These are phyloP conservation scores for Botrytis porri DNA, from an alignment of 2,329 filamentous ascomycete genomes.

Conservation along the genomic window DNA sequence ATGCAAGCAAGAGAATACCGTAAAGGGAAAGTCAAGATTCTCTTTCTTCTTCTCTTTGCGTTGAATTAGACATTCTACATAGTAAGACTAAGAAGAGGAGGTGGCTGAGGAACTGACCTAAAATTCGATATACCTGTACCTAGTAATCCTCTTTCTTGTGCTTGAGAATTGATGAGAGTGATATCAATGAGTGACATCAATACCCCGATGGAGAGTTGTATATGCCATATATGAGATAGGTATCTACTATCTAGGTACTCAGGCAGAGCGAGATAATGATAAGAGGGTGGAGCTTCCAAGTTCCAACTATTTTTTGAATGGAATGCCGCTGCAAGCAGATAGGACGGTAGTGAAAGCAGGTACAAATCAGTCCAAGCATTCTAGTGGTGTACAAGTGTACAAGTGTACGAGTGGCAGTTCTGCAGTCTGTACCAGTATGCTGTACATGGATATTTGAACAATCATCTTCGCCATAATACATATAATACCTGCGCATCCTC, in stretches of 20 bases:
- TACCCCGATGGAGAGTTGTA: neutral
- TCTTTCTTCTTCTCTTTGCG: neutral
- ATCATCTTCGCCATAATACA: neutral
- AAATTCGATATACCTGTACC: neutral
- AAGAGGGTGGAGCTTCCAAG: neutral
- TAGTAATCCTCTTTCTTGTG: neutral
- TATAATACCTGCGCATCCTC: too few relatives aligned
- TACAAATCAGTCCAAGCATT: neutral
- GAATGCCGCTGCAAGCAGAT: constrained; percentile 4
- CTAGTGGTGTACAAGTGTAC: neutral
- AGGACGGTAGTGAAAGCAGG: neutral
- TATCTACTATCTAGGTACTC: too few relatives aligned
- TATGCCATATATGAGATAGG: neutral
- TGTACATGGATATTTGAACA: neutral
- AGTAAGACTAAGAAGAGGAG: neutral
- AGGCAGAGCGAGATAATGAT: neutral
- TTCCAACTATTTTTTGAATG: neutral
- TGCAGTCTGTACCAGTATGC: neutral
- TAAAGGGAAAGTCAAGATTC: neutral
- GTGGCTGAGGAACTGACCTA: neutral
- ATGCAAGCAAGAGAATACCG: constrained; percentile 11
- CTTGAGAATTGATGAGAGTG: neutral
- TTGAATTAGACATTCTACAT: neutral
- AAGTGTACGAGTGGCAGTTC: neutral
- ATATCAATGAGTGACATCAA: neutral